Evolutionary conservation across 169 alveolate genomes (phyloP), one percentile per base, ranked within the genome.

Genomic region (Theileria orientalis): DNA sequence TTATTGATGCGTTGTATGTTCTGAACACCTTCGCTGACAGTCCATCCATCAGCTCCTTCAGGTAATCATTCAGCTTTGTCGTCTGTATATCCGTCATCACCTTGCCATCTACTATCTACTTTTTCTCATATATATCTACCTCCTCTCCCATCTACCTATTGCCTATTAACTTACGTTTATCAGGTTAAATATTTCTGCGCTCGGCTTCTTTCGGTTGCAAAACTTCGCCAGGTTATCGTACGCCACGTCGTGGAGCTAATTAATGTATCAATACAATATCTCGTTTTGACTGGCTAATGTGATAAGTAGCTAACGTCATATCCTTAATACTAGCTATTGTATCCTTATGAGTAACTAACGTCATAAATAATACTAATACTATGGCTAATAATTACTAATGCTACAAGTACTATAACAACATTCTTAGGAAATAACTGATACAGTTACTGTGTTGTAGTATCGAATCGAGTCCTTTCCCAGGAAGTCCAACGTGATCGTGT

Each of bases 21-120:
- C 99, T 96, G 83, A 98, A 98, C 16, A 98, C 99, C 91, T 98
- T 98, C 0, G 99, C 99, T 19, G 99, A 92, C 49, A 98, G 90
- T 40, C 96, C 99, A 16, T 93, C 97, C 99, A 98, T 96, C 74
- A 96, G 88, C 59, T 92, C 97, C 87, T 96, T 97, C 78, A 98
- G 91, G 80, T 97, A 97, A 44, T 96, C 98, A 92, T 96, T 97
- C 69, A 97, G 83, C 64, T 92, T 90, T 21, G 92, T 63, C 13
- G 98, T 92, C 54, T 88, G 85, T 1, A 52, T 25, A 21, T 21
- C 1, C 5, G 9, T n/a, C n/a, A n/a, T n/a, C n/a, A n/a, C n/a
- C n/a, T n/a, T n/a, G n/a, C n/a, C n/a, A n/a, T n/a, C n/a, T n/a
- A n/a, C n/a, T n/a, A n/a, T n/a, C n/a, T n/a, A n/a, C n/a, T n/a